Conservation (phyloP, 805 yeast genomes). For the Sungouiella blattae region DNA sequence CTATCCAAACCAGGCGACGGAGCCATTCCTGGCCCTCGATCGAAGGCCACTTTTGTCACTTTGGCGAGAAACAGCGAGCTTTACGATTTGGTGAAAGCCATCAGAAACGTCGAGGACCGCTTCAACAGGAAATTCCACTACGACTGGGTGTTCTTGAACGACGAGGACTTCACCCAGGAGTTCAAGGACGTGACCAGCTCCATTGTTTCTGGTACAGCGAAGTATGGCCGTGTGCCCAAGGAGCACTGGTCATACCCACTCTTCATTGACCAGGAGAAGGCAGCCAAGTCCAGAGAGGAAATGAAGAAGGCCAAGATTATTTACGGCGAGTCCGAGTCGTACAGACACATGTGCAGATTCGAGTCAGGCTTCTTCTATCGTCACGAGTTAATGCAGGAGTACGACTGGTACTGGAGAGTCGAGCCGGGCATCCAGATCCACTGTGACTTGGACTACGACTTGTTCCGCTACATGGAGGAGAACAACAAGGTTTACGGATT, state of each 20-base stretch:
- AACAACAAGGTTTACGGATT: conserved; percentile 22
- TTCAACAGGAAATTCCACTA: conserved; percentile 20
- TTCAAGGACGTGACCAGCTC: conserved; percentile 16
- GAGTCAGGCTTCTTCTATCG: conserved; percentile 20
- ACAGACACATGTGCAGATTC: conserved; percentile 21
- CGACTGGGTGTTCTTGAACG: conserved; percentile 26
- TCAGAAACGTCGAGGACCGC: conserved; percentile 20
- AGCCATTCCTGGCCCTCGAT: conserved; percentile 8
- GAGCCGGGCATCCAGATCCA: conserved; percentile 20
- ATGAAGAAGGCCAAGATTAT: conserved; percentile 26
- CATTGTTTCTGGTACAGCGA: conserved; percentile 18
- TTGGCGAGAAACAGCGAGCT: conserved; percentile 15
- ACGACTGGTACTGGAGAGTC: conserved; percentile 26
- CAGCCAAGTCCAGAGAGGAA: conserved; percentile 22
- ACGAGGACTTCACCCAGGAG: conserved; percentile 20
- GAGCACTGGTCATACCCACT: conserved; percentile 20
- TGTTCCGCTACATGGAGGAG: conserved; percentile 21
- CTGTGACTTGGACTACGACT: conserved; percentile 25
- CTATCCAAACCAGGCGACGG: conserved; percentile 5
- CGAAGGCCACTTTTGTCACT: conserved; percentile 15
- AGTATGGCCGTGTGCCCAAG: conserved; percentile 17
- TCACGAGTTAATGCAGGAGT: conserved; percentile 17
- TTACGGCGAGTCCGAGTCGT: conserved; percentile 21
- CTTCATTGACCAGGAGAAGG: conserved; percentile 21
- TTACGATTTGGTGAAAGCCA: conserved; percentile 13